Percentiles rank a stretch among this genome's conserved stretches.
These are phyloP conservation scores for Gomphus bonarii DNA, from an alignment of 1,284 basidiomycete genomes.

Conservation along the genomic window DNA sequence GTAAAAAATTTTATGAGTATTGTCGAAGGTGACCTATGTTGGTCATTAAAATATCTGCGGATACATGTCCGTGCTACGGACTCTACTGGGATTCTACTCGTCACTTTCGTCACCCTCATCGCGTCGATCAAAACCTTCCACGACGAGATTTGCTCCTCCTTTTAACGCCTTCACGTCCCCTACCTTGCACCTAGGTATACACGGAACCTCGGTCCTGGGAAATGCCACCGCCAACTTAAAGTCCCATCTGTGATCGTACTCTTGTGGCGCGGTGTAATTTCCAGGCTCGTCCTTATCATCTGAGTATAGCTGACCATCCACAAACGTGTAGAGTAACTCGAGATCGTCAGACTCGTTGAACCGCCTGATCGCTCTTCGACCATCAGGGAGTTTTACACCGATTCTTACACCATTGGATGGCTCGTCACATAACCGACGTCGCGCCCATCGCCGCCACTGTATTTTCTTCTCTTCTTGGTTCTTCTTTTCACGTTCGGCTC, in stretches of 20 bases:
- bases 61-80: not conserved
- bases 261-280: constrained; percentile 15
- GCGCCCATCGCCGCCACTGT: constrained; percentile 23
- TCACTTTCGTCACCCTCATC: constrained; percentile 16
- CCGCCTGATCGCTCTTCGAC: constrained; percentile 44
- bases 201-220: constrained; percentile 56
- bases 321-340: constrained; percentile 58
- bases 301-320: constrained; percentile 40
- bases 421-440: constrained; percentile 28
- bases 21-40: not conserved
- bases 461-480: constrained; percentile 23
- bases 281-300: constrained; percentile 13
- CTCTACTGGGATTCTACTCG: not conserved
- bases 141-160: constrained; percentile 60
- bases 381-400: constrained; percentile 59
- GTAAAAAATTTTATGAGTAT: too few relatives aligned
- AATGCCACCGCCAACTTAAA: constrained; percentile 64
- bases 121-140: constrained; percentile 36
- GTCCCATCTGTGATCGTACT: constrained; percentile 53
- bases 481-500: constrained; percentile 22
- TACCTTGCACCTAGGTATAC: constrained; percentile 33
- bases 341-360: constrained; percentile 45
- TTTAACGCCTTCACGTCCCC: constrained; percentile 42
- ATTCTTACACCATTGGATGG: constrained; percentile 38
- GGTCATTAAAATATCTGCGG: not conserved